These are phyloP conservation scores for Phytophthora agathidicida DNA, from an alignment of 352 stramenopile species.

Conservation along the genomic window DNA sequence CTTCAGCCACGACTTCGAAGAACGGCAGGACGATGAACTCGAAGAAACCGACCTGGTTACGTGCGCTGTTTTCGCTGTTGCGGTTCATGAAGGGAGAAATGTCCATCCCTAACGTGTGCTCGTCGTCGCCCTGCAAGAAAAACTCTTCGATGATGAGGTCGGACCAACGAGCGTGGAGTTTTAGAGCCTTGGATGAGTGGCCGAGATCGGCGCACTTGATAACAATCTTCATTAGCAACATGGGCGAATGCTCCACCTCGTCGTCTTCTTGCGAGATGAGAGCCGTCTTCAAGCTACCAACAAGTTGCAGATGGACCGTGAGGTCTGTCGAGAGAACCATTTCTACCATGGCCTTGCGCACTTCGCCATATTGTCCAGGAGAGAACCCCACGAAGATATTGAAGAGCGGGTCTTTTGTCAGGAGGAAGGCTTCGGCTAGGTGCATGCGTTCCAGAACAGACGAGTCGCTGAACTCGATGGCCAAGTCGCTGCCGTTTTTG, in stretches of 20 bases:
- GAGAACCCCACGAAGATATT: conserved; percentile 81
- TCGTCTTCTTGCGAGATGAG: conserved; percentile 78
- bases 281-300: conserved; percentile 80
- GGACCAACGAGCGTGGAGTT: conserved; percentile 89
- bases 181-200: conserved; percentile 89
- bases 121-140: conserved; percentile 94
- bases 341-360: conserved; percentile 84
- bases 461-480: conserved; percentile 84
- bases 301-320: conserved; percentile 79
- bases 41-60: conserved; percentile 88
- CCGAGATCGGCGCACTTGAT: conserved; percentile 93
- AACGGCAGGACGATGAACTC: conserved; percentile 88
- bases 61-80: conserved; percentile 85
- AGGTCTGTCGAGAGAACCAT: conserved; percentile 89
- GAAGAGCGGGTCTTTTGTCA: conserved; percentile 65
- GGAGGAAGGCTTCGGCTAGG: conserved; percentile 81
- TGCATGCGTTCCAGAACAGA: conserved; percentile 89
- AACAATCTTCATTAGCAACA: conserved; percentile 88
- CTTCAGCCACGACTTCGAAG: conserved; percentile 80
- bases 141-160: conserved; percentile 95
- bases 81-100: conserved; percentile 94
- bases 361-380: conserved; percentile 58
- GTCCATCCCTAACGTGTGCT: conserved; percentile 88
- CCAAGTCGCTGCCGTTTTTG: conserved; percentile 72
- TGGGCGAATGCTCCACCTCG: conserved; percentile 76